phyloP scores from a whole-genome alignment of 768 basidiomycete species.

The Tulasnella sp. region DNA sequence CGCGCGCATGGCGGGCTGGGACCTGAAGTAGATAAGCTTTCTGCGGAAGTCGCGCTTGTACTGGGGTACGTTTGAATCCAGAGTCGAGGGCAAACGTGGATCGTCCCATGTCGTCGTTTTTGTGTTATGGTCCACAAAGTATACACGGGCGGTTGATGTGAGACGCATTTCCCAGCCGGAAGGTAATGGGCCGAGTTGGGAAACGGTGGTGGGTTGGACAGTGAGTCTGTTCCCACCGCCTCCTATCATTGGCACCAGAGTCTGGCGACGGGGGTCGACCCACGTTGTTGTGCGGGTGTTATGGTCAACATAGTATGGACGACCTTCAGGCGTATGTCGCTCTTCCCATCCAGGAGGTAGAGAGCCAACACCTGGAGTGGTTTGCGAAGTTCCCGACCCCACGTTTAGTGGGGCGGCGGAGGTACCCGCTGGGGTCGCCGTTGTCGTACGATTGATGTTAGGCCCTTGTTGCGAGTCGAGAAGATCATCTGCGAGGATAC shows the following conservation, averaged over 20 bases:
- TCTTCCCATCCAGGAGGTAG: constrained; percentile 99
- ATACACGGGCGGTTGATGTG: constrained; percentile 93
- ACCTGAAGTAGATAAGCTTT: constrained; percentile 99
- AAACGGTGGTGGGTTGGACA: constrained; percentile 59
- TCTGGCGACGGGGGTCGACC: constrained; percentile 97
- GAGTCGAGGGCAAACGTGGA: constrained; percentile 84
- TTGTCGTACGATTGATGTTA: constrained; percentile 25
- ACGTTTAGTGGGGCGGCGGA: constrained; percentile 21
- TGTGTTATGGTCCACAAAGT: constrained; percentile 99
- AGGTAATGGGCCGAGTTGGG: constrained; percentile 91
- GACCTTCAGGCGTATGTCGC: constrained; percentile 94
- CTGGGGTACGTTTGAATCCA: constrained; percentile 95
- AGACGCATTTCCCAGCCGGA: constrained; percentile 99
- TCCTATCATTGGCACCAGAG: constrained; percentile 92
- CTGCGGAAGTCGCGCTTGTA: constrained; percentile 99
- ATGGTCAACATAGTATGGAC: constrained; percentile 98
- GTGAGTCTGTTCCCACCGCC: constrained; percentile 58
- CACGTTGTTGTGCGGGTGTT: constrained; percentile 99
- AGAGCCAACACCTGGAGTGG: constrained; percentile 71
- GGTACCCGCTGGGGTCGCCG: constrained; percentile 22
- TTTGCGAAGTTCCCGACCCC: constrained; percentile 27
- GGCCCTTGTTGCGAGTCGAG: constrained; percentile 55
- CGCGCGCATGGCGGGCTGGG: constrained; percentile 94
- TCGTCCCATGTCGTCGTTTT: constrained; percentile 99
- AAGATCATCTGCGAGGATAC: constrained; percentile 74